Conservation (phyloP, 345 rosid species). For the Gossypium rotundifolium region DNA sequence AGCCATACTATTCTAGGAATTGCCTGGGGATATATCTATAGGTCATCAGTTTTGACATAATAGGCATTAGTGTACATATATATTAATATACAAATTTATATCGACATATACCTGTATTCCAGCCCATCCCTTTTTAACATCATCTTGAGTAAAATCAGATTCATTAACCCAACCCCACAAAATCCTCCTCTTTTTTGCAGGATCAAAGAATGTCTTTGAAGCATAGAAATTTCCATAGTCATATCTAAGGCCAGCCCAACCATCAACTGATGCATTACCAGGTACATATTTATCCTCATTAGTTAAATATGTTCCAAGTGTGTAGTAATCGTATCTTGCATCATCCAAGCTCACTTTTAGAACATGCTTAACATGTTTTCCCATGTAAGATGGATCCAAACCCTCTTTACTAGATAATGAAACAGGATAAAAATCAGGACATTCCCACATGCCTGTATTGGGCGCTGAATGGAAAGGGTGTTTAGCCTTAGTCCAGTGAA, state of each 20-base stretch:
- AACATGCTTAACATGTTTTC: conserved; percentile 37
- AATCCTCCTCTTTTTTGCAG: conserved; percentile 43
- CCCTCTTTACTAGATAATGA: conserved; percentile 30
- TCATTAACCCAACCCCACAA: conserved; percentile 94
- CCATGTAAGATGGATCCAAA: conserved; percentile 30
- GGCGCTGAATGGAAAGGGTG: conserved; percentile 54
- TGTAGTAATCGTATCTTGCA: conserved; percentile 70
- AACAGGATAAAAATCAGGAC: conserved; percentile 86
- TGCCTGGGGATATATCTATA: conserved; percentile 1
- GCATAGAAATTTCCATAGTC: conserved; percentile 88
- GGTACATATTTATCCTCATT: conserved; percentile 50
- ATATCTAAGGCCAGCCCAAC: conserved; percentile 64
- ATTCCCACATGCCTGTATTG: conserved; percentile 75
- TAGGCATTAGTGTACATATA: not conserved
- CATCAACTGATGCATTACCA: conserved; percentile 45
- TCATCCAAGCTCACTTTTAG: conserved; percentile 70
- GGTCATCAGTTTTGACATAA: not conserved
- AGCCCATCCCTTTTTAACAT: conserved; percentile 65
- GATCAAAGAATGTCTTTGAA: conserved; percentile 70
- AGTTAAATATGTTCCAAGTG: conserved; percentile 44
- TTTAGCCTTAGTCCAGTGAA: conserved; percentile 54
- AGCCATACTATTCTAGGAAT: conserved; percentile 75
- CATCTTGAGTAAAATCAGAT: conserved; percentile 39
- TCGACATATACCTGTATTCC: conserved; percentile 22
- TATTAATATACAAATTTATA: not conserved